Base-by-base conservation (phyloP, 768 basidiomycete species). In the Tylopilus subfusipes region DNA sequence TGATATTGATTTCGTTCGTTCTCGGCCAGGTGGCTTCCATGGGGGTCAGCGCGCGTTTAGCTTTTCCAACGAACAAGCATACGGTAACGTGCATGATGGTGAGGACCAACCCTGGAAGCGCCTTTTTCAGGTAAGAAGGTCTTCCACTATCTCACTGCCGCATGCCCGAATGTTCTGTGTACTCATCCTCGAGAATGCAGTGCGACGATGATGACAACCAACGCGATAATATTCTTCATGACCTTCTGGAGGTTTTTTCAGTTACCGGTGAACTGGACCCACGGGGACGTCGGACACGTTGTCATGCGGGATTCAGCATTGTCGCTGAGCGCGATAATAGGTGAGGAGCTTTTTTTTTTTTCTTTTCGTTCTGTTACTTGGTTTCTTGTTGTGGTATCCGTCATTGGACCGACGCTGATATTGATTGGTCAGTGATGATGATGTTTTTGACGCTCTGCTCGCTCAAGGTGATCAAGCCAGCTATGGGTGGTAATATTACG, bases 41-140 rank as follows among this genome's bases (percentile, higher is more conserved):
- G 65, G 44, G 16, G 0, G 27, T 57, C 21, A 67, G 63, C 27
- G 62, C 60, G 1, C 48, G 27, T 7, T 14, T 60, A 11, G 39
- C 60, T 1, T 36, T 64, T 14, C 56, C 53, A 21, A 42, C 53
- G 4, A 44, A 52, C 42, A 27, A 29, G 16, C 45, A 62, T 34
- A 59, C 60, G 16, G 30, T 43, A 3, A 64, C 62, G 16, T 66
- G 65, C 21, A 14, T 64, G 42, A 29, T 64, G 18, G 2, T 53
- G 29, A 53, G 16, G 24, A n/a, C 47, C 24, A 63, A 57, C 24
- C 43, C 55, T 10, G 60, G 54, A 27, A 56, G 40, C 18, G 56
- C 55, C 1, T 64, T 58, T 54, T 61, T 62, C 51, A 61, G 65
- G 65, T 64, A 29, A 42, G 50, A n/a, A n/a, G n/a, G 7, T 18